These are phyloP conservation scores for Dioszegia crocea DNA, from an alignment of 768 basidiomycete species.

Conservation along the genomic window DNA sequence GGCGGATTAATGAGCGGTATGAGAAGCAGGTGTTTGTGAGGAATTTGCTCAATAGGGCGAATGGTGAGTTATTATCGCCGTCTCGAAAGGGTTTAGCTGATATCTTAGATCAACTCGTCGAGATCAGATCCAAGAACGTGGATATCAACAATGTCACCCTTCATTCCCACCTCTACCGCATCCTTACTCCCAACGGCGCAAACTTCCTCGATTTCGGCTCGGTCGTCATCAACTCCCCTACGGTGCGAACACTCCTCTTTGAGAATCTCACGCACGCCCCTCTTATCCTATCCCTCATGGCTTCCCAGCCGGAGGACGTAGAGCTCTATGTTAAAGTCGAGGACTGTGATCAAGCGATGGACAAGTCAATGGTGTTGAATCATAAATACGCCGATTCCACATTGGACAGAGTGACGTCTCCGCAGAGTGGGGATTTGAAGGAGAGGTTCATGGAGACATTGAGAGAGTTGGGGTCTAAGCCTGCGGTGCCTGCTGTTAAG, in stretches of 20 bases:
- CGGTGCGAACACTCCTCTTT: slow-evolving; percentile 38
- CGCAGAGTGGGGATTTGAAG: slow-evolving; percentile 37
- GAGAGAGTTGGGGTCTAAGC: slow-evolving; percentile 19
- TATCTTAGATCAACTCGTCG: slow-evolving; percentile 31
- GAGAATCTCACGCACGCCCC: slow-evolving; percentile 35
- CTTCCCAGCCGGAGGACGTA: slow-evolving; percentile 46
- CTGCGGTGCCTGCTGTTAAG: slow-evolving; percentile 1
- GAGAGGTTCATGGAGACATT: slow-evolving; percentile 48
- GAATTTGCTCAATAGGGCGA: slow-evolving; percentile 41
- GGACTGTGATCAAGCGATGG: slow-evolving; percentile 13
- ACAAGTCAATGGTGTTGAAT: neutral
- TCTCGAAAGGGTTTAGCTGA: neutral
- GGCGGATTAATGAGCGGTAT: slow-evolving; percentile 47
- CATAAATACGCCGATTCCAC: slow-evolving; percentile 19
- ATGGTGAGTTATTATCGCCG: slow-evolving; percentile 19
- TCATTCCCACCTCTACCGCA: slow-evolving; percentile 47
- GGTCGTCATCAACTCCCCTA: slow-evolving; percentile 41
- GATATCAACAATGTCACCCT: slow-evolving; percentile 46
- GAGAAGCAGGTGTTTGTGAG: slow-evolving; percentile 46
- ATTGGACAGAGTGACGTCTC: slow-evolving; percentile 23
- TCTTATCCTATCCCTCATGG: slow-evolving; percentile 33
- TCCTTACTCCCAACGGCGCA: slow-evolving; percentile 45
- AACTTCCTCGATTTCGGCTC: slow-evolving; percentile 48
- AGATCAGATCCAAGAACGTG: slow-evolving; percentile 42
- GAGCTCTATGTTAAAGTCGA: slow-evolving; percentile 40